A percentile compares a stretch with the other conserved stretches of the same genome.
Evolutionary conservation across 208 protist genomes (phyloP).

Genomic region (Crithidia thermophila): DNA sequence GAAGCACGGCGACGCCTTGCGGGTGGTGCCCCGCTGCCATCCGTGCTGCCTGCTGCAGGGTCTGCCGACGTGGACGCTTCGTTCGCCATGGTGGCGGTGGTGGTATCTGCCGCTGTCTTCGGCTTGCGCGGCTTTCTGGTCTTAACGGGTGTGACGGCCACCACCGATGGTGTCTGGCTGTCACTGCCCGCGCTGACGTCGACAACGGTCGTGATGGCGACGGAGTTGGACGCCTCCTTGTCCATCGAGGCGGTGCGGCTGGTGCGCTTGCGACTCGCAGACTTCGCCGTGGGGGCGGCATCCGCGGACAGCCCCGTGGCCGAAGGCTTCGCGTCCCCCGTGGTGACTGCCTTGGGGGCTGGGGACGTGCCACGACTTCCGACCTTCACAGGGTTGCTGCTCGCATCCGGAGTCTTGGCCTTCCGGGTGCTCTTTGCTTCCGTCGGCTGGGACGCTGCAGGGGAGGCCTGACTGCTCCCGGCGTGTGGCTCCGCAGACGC

Average conservation of each 20-base stretch:
- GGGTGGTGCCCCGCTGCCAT: neutral
- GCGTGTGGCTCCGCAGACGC: neutral
- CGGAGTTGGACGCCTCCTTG: neutral
- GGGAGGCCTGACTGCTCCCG: neutral
- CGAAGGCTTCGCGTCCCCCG: neutral
- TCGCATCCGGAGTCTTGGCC: neutral
- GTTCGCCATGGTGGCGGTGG: neutral
- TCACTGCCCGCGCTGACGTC: neutral
- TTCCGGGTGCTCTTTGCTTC: too few relatives aligned
- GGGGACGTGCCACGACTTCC: slow-evolving; percentile 5
- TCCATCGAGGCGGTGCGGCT: slow-evolving; percentile 2
- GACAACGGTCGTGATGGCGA: neutral
- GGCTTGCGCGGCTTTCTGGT: neutral
- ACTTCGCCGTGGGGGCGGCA: neutral
- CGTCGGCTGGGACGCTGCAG: slow-evolving; percentile 1
- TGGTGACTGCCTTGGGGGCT: neutral
- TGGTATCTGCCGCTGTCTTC: neutral
- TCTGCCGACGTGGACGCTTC: neutral
- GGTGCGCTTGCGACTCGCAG: neutral
- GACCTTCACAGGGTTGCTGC: neutral
- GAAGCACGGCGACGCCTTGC: slow-evolving; percentile 16
- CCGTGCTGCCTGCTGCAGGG: neutral
- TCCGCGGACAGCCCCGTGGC: too few relatives aligned
- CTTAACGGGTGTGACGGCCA: slow-evolving; percentile 2
- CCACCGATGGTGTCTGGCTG: neutral